Conservation (phyloP, 2,329 filamentous ascomycete genomes). For the Claviceps digitariae region DNA sequence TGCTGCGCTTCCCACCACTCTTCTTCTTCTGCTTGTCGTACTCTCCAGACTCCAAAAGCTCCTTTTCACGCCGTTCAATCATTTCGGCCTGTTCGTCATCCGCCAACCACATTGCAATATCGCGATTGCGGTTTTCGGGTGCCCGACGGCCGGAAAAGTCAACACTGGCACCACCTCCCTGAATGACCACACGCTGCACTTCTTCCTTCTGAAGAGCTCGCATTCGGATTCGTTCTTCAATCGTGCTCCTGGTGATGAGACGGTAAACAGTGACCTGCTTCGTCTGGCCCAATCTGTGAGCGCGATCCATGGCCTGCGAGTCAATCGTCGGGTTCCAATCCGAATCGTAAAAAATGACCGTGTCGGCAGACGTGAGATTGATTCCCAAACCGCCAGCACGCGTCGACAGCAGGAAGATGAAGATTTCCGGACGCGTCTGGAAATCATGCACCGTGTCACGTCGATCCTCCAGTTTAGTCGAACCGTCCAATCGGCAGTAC, state of each 20-base stretch:
- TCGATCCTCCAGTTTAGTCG: slow-evolving; percentile 92
- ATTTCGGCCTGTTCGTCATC: slow-evolving; percentile 93
- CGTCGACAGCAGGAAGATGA: slow-evolving; percentile 91
- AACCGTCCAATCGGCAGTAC: slow-evolving; percentile 91
- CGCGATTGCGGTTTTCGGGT: slow-evolving; percentile 86
- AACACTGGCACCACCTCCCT: slow-evolving; percentile 77
- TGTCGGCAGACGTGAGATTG: slow-evolving; percentile 91
- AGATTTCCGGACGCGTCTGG: slow-evolving; percentile 87
- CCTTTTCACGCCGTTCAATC: slow-evolving; percentile 85
- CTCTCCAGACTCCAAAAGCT: slow-evolving; percentile 62
- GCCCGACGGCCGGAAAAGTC: slow-evolving; percentile 90
- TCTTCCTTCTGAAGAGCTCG: slow-evolving; percentile 96
- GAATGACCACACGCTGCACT: slow-evolving; percentile 93
- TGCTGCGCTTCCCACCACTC: slow-evolving; percentile 36
- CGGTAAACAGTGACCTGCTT: slow-evolving; percentile 94
- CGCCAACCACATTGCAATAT: slow-evolving; percentile 97
- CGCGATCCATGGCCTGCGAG: slow-evolving; percentile 96
- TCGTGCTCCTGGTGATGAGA: slow-evolving; percentile 90
- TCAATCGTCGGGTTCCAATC: slow-evolving; percentile 99
- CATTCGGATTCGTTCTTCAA: slow-evolving; percentile 96
- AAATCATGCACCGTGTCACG: slow-evolving; percentile 95
- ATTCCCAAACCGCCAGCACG: slow-evolving; percentile 96
- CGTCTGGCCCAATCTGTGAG: slow-evolving; percentile 93
- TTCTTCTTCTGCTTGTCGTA: slow-evolving; percentile 52
- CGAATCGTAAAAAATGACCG: slow-evolving; percentile 98